Conservation (phyloP, 2,329 filamentous ascomycete genomes). For the Trichoderma afroharzianum region DNA sequence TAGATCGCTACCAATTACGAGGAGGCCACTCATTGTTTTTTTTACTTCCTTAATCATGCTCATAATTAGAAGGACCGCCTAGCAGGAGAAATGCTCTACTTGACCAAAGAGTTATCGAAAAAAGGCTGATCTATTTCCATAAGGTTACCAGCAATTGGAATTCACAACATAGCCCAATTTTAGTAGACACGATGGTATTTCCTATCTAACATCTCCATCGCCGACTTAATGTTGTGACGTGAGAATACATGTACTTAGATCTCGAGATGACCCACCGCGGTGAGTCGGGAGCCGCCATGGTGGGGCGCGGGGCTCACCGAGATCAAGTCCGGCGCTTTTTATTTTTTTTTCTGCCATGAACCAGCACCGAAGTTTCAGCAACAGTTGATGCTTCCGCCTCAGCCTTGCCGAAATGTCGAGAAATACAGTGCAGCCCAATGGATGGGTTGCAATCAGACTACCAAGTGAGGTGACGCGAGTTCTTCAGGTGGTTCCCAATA, state of each 20-base stretch:
- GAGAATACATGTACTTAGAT: neutral
- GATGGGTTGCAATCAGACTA: slow-evolving; percentile 58
- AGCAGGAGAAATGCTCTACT: neutral
- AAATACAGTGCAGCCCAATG: slow-evolving; percentile 47
- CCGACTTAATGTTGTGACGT: neutral
- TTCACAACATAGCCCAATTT: neutral
- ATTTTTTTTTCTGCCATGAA: slow-evolving; percentile 17
- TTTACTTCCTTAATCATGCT: neutral
- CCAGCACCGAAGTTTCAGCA: neutral
- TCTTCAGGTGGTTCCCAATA: slow-evolving; percentile 57
- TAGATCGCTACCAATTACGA: neutral
- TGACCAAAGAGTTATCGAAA: neutral
- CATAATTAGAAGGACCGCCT: neutral
- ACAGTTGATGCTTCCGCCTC: neutral
- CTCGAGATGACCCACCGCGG: neutral
- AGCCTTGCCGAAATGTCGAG: slow-evolving; percentile 28
- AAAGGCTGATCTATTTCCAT: rapidly evolving
- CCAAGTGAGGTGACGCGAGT: slow-evolving; percentile 57
- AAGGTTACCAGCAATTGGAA: neutral
- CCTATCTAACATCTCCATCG: neutral
- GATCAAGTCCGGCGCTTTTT: slow-evolving; percentile 19
- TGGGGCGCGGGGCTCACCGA: slow-evolving; percentile 31
- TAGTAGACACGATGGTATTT: neutral
- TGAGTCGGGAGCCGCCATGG: slow-evolving; percentile 1
- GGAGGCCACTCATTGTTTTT: neutral